A percentile compares a stretch with the other conserved stretches of the same genome.
Evolutionary conservation across 2,329 filamentous ascomycete genomes (phyloP).

Genomic region (Fusarium sp.): DNA sequence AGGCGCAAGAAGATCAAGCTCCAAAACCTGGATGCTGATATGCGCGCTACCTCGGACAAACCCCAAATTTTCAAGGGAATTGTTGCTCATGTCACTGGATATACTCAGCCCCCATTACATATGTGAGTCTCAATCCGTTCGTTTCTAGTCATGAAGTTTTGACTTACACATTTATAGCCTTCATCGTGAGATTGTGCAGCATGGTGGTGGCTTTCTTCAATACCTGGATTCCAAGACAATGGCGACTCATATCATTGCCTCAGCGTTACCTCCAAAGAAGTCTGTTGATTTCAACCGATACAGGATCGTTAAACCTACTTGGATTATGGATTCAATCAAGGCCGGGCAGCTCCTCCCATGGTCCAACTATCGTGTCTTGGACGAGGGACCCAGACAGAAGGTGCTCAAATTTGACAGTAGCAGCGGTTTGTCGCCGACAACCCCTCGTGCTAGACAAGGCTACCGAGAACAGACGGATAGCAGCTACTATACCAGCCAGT

Average conservation of each 20-base stretch:
- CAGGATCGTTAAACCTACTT: constrained; percentile 93
- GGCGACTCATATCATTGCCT: constrained; percentile 96
- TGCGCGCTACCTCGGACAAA: constrained; percentile 78
- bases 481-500: constrained; percentile 86
- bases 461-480: constrained; percentile 87
- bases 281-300: constrained; percentile 89
- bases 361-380: constrained; percentile 86
- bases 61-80: constrained; percentile 92
- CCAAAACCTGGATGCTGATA: constrained; percentile 90
- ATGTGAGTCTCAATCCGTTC: constrained; percentile 64
- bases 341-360: constrained; percentile 88
- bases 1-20: constrained; percentile 96
- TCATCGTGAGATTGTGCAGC: constrained; percentile 87
- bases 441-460: constrained; percentile 68
- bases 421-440: constrained; percentile 76
- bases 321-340: constrained; percentile 91
- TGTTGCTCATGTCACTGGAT: constrained; percentile 93
- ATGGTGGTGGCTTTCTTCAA: constrained; percentile 96
- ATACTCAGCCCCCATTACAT: constrained; percentile 93
- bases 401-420: constrained; percentile 75
- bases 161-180: constrained; percentile 62
- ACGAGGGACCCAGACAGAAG: constrained; percentile 87
- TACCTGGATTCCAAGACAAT: constrained; percentile 95
- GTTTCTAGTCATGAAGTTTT: neutral
- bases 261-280: constrained; percentile 92